Evolutionary conservation across 371 early-diverging fungal species (phyloP), one percentile per base, ranked within the genome.

Genomic region (Synchytrium microbalum): DNA sequence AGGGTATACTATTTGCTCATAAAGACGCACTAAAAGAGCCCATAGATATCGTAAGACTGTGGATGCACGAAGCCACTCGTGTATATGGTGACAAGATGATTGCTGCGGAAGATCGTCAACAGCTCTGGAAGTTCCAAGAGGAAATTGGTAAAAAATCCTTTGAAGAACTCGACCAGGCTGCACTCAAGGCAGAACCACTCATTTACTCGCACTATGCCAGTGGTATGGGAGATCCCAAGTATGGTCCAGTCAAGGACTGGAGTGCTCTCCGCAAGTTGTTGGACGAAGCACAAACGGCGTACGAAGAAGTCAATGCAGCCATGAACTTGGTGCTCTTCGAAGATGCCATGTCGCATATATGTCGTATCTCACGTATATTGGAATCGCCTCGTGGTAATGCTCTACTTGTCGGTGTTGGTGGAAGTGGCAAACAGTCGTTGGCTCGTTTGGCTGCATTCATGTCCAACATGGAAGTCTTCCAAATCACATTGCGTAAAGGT

Each of bases 291-390:
- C 80, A 82, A 61, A 66, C 75, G 54, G 80, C 81, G 67, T 84
- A 84, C 65, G 79, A 84, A 38, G 84, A 84, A 69, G 70, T 73
- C 29, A 82, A 83, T 61, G 80, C 84, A 2, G 83, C 83, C 3
- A 79, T 81, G 81, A 76, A 79, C 63, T 63, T 84, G 38, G 83
- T 84, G 58, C 73, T 84, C 3, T 84, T 84, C 64, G 84, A 84
- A 62, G 84, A 84, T 64, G 84, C 84, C 19, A 83, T 84, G 74
- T 74, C 72, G 38, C 84, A 84, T 66, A 74, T 83, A 51, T 81
- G 79, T 64, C 71, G 84, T 29, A 82, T 84, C 67, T 81, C 76
- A 65, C 70, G 84, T 19, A 80, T 84, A 52, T 67, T 84, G 2
- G 83, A 84, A 67, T 72, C 69, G n/a, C 83, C 83, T 3, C 64